Percentiles rank a stretch among this genome's conserved stretches.
phyloP scores from a whole-genome alignment of 2,329 filamentous ascomycete species.

The Diaporthe nobilis region DNA sequence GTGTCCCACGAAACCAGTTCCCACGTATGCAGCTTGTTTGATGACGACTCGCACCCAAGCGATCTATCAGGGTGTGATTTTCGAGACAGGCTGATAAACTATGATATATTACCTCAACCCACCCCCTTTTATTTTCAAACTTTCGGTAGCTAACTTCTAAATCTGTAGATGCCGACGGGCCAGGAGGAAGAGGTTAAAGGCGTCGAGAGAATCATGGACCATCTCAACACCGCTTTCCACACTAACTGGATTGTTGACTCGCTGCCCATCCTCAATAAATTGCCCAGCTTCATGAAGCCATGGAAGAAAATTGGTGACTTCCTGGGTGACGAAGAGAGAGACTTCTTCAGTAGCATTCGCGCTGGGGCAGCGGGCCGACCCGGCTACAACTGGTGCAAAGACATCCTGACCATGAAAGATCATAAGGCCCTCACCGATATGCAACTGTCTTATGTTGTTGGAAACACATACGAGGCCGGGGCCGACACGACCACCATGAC shows the following conservation, averaged over 20 bases:
- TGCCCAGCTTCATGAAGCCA: conserved; percentile 60
- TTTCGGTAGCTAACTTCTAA: background rate
- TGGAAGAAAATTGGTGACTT: conserved; percentile 44
- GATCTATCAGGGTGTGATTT: background rate
- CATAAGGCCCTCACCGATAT: conserved; percentile 47
- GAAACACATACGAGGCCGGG: conserved; percentile 56
- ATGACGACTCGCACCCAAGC: too few species aligned
- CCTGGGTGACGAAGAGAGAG: conserved; percentile 58
- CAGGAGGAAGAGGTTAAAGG: conserved; percentile 57
- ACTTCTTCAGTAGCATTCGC: conserved; percentile 46
- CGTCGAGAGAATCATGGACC: background rate
- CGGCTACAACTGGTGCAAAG: conserved; percentile 37
- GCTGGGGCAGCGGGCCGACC: conserved; percentile 55
- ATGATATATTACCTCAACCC: too few species aligned
- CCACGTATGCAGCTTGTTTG: background rate
- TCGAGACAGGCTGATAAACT: background rate
- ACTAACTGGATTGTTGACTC: conserved; percentile 53
- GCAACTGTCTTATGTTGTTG: conserved; percentile 44
- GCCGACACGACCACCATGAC: conserved; percentile 59
- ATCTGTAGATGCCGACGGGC: conserved; percentile 49
- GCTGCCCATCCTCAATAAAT: conserved; percentile 58
- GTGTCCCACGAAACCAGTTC: background rate
- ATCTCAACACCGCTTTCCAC: conserved; percentile 47
- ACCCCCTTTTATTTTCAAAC: background rate
- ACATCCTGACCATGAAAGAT: conserved; percentile 47